Base-by-base conservation (phyloP, 1,139 yeast genomes). In the Hansenula lynferdii region DNA sequence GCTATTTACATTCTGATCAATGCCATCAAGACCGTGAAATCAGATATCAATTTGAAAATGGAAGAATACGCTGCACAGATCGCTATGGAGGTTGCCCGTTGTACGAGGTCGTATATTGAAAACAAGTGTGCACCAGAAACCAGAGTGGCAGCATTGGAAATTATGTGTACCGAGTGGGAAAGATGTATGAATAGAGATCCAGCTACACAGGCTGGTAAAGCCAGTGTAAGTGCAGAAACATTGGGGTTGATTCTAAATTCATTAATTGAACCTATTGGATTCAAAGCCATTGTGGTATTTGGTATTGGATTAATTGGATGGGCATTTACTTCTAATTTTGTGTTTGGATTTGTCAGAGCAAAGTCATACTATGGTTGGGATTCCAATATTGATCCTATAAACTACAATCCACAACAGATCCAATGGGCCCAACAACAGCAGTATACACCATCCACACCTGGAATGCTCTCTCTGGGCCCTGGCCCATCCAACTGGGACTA, bases 141-240 rank as follows among this genome's bases (percentile, higher is more conserved):
- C 4, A 61, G 77, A n/a, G 79, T 72, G 0, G 85, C 89, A 0
- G 82, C 80, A 2, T 53, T 82, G 38, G 77, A 72, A 42, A 61
- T 62, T 16, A 67, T 69, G 31, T 83, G 92, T 55, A 64, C 67
- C 20, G 66, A 69, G 42, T 83, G 85, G 85, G 67, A 66, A 40
- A 67, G 70, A 38, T 81, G 90, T 50, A 79, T 80, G 80, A 66
- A 65, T 37, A 75, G 72, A 46, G 76, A 77, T 39, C 75, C 80
- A 31, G 43, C 56, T 4, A 40, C 51, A 3, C 67, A 45, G 44
- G 63, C 54, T 61, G 64, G 69, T 39, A 64, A 64, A 40, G 72
- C 81, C 7, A 67, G 67, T 42, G 65, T 81, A 12, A 72, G 80
- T 56, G 85, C 86, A 0, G 77, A 77, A 42, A 77, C 83, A 0